Base-by-base conservation (phyloP, 345 rosid species). In the Citrus cavaleriei region DNA sequence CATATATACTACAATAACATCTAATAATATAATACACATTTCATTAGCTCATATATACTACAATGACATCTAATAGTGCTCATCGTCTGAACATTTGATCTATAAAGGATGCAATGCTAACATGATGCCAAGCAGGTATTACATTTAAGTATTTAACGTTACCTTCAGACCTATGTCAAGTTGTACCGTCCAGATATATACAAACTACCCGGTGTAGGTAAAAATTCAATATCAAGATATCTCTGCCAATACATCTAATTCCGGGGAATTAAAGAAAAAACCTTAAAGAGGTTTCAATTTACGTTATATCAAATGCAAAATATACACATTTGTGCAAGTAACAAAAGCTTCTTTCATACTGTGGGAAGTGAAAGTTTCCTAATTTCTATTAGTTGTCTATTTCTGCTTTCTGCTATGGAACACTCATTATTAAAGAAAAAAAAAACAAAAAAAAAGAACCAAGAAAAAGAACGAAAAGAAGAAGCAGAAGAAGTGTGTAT, bases 41-140 rank as follows among this genome's bases (percentile, higher is more conserved):
- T 46, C 68, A 73, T 74, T 28, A 70, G 77, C 70, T 66, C 62
- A 59, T 21, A 59, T 21, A 51, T 73, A 54, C 79, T 13, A 5
- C 25, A 0, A 21, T 22, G 22, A 46, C 51, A 46, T 46, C 67
- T 49, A 28, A 37, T 13, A n/a, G 21, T 4, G 28, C 13, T 57
- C 22, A 59, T 7, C 21, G 19, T 42, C 60, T 42, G 6, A 42
- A 27, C 30, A 59, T 58, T 55, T 71, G 21, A 71, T 55, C 24
- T 21, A 0, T 38, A 54, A 3, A 42, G 32, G 12, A 46, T 13
- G 34, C 6, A 25, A 70, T 70, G 22, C 58, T 70, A 3, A 16
- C 57, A 46, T 13, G 21, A 70, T 25, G 28, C 6, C 46, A 54
- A 51, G 40, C 3, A 30, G 14, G 57, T 22, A 34, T 32, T 4